phyloP scores from a whole-genome alignment of 495 filamentous ascomycete species.

The Penicillium antarcticum region DNA sequence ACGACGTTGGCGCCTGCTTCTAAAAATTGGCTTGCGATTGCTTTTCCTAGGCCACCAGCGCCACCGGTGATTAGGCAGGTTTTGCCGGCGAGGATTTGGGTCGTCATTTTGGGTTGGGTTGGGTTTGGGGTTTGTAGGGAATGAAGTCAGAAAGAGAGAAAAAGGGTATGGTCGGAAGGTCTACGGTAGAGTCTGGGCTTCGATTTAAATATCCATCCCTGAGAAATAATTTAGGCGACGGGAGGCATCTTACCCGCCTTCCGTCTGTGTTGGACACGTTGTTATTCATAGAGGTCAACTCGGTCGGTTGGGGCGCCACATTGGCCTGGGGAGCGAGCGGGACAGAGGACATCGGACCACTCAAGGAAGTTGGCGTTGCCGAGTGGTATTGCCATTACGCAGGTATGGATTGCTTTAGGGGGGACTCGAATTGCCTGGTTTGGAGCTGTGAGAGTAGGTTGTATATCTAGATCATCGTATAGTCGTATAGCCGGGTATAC shows the following conservation, averaged over 20 bases:
- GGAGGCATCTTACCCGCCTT: conserved; percentile 7
- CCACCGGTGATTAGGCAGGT: conserved; percentile 41
- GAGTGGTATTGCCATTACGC: conserved; percentile 8
- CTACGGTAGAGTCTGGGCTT: background rate
- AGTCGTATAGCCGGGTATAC: background rate
- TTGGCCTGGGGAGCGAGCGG: conserved; percentile 1
- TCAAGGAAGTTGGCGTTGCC: background rate
- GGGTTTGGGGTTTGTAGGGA: background rate
- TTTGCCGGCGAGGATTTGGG: conserved; percentile 29
- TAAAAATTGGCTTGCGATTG: conserved; percentile 33
- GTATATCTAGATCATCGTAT: background rate
- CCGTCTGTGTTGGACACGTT: conserved; percentile 4
- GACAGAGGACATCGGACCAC: conserved; percentile 2
- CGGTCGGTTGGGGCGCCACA: conserved; percentile 1
- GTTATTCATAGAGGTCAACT: background rate
- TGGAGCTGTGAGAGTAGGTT: background rate
- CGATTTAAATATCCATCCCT: background rate
- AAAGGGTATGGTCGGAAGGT: background rate
- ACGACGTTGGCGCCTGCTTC: conserved; percentile 40
- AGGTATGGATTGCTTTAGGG: background rate
- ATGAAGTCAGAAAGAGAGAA: background rate
- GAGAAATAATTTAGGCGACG: conserved; percentile 7
- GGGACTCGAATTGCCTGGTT: background rate
- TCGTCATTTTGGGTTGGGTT: conserved; percentile 12
- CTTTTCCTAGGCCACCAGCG: conserved; percentile 43